Percentiles rank a stretch among this genome's conserved stretches.
These are phyloP conservation scores for Salvia sclarea DNA, from an alignment of 305 asterid genomes.

Conservation along the genomic window DNA sequence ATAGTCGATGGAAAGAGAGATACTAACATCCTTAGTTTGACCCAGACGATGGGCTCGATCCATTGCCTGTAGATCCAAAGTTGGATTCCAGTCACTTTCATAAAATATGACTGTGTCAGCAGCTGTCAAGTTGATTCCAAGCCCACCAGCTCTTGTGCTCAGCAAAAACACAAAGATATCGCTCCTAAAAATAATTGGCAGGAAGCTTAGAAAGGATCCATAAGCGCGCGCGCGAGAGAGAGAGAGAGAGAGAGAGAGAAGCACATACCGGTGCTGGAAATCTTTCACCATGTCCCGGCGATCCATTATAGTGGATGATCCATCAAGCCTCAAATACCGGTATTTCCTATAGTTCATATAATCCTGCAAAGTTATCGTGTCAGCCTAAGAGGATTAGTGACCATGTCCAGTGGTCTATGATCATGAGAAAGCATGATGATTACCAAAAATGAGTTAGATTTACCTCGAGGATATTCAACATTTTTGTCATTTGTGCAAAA, in stretches of 20 bases:
- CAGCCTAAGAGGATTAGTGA: slow-evolving; percentile 6
- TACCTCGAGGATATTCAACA: slow-evolving; percentile 97
- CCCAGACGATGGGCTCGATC: slow-evolving; percentile 98
- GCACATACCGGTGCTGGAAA: slow-evolving; percentile 86
- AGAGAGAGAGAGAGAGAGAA: background rate
- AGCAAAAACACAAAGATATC: slow-evolving; percentile 95
- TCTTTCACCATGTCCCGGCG: slow-evolving; percentile 99
- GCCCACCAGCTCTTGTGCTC: slow-evolving; percentile 98
- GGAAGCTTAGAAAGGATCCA: slow-evolving; percentile 12
- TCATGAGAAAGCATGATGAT: slow-evolving; percentile 24
- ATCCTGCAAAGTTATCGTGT: slow-evolving; percentile 61
- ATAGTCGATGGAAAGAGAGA: background rate
- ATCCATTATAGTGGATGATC: slow-evolving; percentile 92
- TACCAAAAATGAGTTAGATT: slow-evolving; percentile 14
- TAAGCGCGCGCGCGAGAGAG: background rate
- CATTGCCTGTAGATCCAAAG: slow-evolving; percentile 95
- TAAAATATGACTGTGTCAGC: slow-evolving; percentile 97
- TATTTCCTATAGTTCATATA: slow-evolving; percentile 94
- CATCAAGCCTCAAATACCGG: slow-evolving; percentile 91
- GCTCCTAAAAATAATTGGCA: slow-evolving; percentile 47
- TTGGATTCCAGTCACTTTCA: slow-evolving; percentile 99
- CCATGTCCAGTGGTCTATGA: slow-evolving; percentile 8
- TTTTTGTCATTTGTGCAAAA: slow-evolving; percentile 97
- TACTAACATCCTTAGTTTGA: slow-evolving; percentile 85
- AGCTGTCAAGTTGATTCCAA: slow-evolving; percentile 96